These are phyloP conservation scores for Akebia trifoliata DNA, from an alignment of 164 flowering plant species.

Conservation along the genomic window DNA sequence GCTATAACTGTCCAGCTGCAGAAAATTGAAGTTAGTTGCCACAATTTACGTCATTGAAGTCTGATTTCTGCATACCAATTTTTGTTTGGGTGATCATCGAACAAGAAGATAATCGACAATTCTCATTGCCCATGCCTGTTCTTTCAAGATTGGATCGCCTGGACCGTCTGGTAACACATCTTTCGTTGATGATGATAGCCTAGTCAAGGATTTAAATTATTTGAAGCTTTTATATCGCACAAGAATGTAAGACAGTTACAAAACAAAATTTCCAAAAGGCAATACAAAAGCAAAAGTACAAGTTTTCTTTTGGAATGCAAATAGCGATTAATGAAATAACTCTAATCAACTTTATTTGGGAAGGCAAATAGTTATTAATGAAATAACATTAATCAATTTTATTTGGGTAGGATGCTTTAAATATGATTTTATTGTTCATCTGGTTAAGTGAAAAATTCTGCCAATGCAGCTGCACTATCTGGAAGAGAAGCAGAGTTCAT, in stretches of 20 bases:
- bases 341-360: no score
- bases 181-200: no score
- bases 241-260: no score
- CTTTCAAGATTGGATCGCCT: conserved; percentile 53
- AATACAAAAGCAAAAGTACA: not conserved
- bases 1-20: not conserved
- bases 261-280: not conserved
- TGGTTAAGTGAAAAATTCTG: not conserved
- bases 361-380: no score
- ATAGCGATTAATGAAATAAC: no score
- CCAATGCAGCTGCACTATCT: conserved; percentile 34
- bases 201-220: no score
- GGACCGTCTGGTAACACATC: conserved; percentile 42
- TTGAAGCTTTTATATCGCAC: no score
- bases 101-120: conserved; percentile 20
- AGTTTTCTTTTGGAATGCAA: no score
- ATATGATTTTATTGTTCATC: not conserved
- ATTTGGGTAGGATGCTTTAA: not conserved
- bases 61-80: not conserved
- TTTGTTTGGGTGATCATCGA: conserved; percentile 7
- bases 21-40: not conserved
- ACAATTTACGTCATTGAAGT: no score
- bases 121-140: conserved; percentile 25
- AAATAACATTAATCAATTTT: not conserved
- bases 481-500: conserved; percentile 37